These are phyloP conservation scores for Penicillium longicatenatum DNA, from an alignment of 495 filamentous ascomycete species.

Conservation along the genomic window DNA sequence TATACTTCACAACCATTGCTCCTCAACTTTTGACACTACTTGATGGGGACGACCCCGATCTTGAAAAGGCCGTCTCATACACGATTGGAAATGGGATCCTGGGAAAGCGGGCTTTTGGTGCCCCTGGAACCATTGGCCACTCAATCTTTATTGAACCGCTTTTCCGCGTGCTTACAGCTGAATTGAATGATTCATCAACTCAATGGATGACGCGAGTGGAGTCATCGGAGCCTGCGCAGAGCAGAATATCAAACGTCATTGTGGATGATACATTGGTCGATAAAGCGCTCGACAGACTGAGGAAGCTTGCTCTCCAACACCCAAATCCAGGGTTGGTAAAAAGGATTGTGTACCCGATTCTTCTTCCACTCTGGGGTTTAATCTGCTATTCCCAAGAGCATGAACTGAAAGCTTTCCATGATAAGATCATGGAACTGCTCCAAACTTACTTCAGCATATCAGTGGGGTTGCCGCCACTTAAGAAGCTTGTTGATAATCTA, in stretches of 20 bases:
- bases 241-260: slow-evolving; percentile 14
- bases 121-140: slow-evolving; percentile 70
- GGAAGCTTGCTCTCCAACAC: slow-evolving; percentile 61
- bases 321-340: slow-evolving; percentile 74
- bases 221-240: neutral
- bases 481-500: slow-evolving; percentile 49
- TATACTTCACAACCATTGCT: slow-evolving; percentile 64
- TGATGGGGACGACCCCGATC: slow-evolving; percentile 63
- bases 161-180: slow-evolving; percentile 61
- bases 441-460: slow-evolving; percentile 53
- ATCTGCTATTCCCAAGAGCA: slow-evolving; percentile 53
- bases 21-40: slow-evolving; percentile 69
- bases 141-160: slow-evolving; percentile 67
- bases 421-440: slow-evolving; percentile 38
- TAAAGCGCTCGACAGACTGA: slow-evolving; percentile 57
- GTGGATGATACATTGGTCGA: slow-evolving; percentile 28
- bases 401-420: slow-evolving; percentile 28
- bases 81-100: slow-evolving; percentile 75
- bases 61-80: slow-evolving; percentile 67
- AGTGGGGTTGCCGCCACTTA: slow-evolving; percentile 42
- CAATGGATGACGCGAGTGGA: slow-evolving; percentile 24
- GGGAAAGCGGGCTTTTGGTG: slow-evolving; percentile 65
- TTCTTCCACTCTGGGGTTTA: slow-evolving; percentile 71
- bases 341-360: slow-evolving; percentile 62
- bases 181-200: slow-evolving; percentile 30